Evolutionary conservation across 768 basidiomycete genomes (phyloP), one percentile per base, ranked within the genome.

Genomic region (Termitomyces sp.): DNA sequence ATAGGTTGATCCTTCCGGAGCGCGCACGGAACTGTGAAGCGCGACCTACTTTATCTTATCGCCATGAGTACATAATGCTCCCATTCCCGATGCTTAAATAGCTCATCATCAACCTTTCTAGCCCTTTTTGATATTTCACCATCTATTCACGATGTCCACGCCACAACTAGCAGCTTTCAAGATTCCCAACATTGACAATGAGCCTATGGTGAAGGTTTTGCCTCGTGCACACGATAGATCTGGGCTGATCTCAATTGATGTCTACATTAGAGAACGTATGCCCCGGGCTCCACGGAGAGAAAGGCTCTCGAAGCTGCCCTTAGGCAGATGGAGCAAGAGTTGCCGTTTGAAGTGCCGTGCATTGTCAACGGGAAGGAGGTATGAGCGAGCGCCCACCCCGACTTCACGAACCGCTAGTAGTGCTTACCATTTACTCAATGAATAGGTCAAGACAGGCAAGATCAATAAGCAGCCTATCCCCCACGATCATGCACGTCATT

Each of bases 271-370:
- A 83, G 81, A 73, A 70, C 80, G 44, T 98, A 98, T 77, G 85
- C 83, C 1, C 82, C 84, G 20, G 92, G 88, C 55, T 90, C 93
- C 0, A 69, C 80, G 7, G 96, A 98, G 71, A 85, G 96, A 50
- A 73, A 74, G 30, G 87, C 76, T 2, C 77, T 98, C 56, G 76
- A 88, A 66, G 87, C 81, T 28, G 89, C 92, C 18, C 69, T 98
- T 64, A 69, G 74, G 8, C 79, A 93, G 79, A 91, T 98, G 89
- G 81, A 92, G 71, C 80, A 86, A 61, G 77, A 88, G 65, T 78
- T 91, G 8, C 95, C 95, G 2, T 94, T 94, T 71, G 89, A 97
- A 68, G 91, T 99, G 1, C 97, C 96, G 8, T 93, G 91, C 68
- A 80, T 98, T 63, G 83, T 98, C 63, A 91, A 98, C 65, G 97